Evolutionary conservation across 2,329 filamentous ascomycete species (phyloP), one percentile per base, ranked within the genome.

Genomic region (Penicillium sp.): DNA sequence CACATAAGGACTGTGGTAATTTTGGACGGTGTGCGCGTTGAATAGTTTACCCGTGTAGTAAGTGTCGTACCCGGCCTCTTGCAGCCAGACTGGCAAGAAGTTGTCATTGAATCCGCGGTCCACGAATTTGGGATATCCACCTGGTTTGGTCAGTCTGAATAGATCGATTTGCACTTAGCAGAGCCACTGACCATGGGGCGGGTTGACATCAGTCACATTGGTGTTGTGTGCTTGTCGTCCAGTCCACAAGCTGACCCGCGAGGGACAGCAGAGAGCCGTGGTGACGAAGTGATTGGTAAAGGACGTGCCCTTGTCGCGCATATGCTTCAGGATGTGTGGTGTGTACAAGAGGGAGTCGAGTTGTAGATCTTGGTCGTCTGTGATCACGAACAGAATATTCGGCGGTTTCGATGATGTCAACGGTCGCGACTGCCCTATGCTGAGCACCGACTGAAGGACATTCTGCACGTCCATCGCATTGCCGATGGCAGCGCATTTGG

Each of bases 211-310:
- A 0, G 88, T 90, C 1, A 90, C 85, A 62, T 90, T 90, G 0
- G 87, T 89, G 62, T 89, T 90, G 63, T 91, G 88, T 0, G 87
- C 85, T 7, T 84, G 81, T 65, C 83, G 84, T 0, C 88, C 88
- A 0, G 87, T 89, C 81, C 82, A 85, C 1, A 90, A 71, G 14
- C 81, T 84, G 2, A 88, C 88, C 2, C 88, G 78, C 0, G 87
- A 86, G 0, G 88, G 88, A 62, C 88, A 91, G 69, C 88, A 90
- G 0, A 89, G 70, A 0, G 88, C 80, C 0, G 86, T 84, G 0
- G 88, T 90, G 62, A 85, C 88, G 56, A 85, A 90, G 64, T 91
- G 88, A 39, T 83, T 83, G 46, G 75, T 74, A 60, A 84, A 90
- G 1, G 78, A 80, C 0, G 84, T 87, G 0, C 87, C 88, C 53